Evolutionary conservation across 176 grass and related monocot species (phyloP).

Genomic region (Areca catechu): DNA sequence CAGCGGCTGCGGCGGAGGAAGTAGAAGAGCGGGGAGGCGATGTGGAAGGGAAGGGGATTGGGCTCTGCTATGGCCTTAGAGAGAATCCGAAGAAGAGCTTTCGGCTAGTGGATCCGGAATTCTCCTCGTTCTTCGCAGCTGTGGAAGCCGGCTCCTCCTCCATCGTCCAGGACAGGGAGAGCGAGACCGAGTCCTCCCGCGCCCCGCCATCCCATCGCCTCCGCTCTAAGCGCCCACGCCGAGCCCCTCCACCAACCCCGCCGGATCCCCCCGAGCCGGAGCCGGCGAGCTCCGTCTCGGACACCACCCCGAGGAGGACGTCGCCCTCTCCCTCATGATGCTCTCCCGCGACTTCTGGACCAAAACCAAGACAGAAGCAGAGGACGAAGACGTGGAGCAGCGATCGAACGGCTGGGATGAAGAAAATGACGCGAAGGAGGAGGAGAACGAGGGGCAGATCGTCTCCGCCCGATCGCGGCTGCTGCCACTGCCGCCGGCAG

Average conservation of each 20-base stretch:
- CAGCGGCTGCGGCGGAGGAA: constrained; percentile 23
- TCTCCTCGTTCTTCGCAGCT: constrained; percentile 19
- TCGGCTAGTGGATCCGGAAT: constrained; percentile 35
- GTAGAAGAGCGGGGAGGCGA: constrained; percentile 9
- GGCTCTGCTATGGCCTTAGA: constrained; percentile 32
- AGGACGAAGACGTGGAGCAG: constrained; percentile 14
- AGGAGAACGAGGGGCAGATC: constrained; percentile 21
- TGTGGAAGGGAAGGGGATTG: neutral
- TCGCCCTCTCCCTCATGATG: constrained; percentile 53
- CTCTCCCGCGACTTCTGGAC: constrained; percentile 69
- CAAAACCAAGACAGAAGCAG: constrained; percentile 16
- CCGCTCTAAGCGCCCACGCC: constrained; percentile 30
- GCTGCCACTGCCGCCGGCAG: neutral
- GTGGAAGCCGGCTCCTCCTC: neutral
- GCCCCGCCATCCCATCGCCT: neutral
- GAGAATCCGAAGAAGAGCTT: constrained; percentile 50
- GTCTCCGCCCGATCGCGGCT: constrained; percentile 24
- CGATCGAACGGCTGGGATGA: neutral
- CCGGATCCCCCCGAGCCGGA: constrained; percentile 11
- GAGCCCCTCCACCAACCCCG: neutral
- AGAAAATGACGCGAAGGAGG: neutral
- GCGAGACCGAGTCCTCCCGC: constrained; percentile 55
- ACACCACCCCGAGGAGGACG: constrained; percentile 59
- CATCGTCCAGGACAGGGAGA: constrained; percentile 37
- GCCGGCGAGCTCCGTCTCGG: constrained; percentile 59